Percentiles rank a stretch among this genome's conserved stretches.
Evolutionary conservation across 1,284 basidiomycete species (phyloP).

Genomic region (Irpex rosettiformis): DNA sequence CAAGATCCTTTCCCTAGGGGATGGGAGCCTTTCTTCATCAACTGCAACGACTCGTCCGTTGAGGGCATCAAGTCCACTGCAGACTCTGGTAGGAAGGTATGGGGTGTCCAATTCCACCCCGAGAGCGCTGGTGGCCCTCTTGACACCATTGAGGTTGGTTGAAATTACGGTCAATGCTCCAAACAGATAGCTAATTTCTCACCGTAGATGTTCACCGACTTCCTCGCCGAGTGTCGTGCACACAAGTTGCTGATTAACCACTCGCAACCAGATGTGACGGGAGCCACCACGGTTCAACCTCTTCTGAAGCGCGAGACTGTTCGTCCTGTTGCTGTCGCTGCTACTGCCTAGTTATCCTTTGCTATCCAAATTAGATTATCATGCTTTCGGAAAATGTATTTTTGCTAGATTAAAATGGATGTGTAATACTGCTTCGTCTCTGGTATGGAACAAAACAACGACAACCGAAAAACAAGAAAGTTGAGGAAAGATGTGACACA

Average conservation of each 20-base stretch:
- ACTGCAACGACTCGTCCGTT: constrained; percentile 96
- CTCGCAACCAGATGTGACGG: constrained; percentile 21
- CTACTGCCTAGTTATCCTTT: constrained; percentile 14
- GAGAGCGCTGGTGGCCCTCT: constrained; percentile 91
- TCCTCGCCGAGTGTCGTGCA: constrained; percentile 74
- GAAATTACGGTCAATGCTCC: background rate
- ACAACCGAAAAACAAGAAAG: too few species aligned
- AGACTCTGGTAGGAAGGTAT: constrained; percentile 84
- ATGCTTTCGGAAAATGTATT: background rate
- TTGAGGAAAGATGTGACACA: too few species aligned
- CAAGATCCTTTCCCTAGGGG: constrained; percentile 92
- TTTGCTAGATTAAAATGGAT: background rate
- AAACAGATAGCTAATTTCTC: background rate
- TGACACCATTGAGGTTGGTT: constrained; percentile 84
- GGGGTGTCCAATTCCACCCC: constrained; percentile 97
- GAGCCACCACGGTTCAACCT: constrained; percentile 23
- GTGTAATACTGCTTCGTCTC: background rate
- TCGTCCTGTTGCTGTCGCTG: constrained; percentile 28
- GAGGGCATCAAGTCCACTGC: constrained; percentile 93
- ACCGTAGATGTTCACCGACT: constrained; percentile 87
- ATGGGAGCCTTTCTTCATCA: constrained; percentile 98
- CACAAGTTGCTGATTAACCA: constrained; percentile 37
- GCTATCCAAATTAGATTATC: background rate
- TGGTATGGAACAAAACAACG: background rate
- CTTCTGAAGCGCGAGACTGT: constrained; percentile 15